phyloP scores from a whole-genome alignment of 805 yeast species.

The Candida pseudoglaebosa region DNA sequence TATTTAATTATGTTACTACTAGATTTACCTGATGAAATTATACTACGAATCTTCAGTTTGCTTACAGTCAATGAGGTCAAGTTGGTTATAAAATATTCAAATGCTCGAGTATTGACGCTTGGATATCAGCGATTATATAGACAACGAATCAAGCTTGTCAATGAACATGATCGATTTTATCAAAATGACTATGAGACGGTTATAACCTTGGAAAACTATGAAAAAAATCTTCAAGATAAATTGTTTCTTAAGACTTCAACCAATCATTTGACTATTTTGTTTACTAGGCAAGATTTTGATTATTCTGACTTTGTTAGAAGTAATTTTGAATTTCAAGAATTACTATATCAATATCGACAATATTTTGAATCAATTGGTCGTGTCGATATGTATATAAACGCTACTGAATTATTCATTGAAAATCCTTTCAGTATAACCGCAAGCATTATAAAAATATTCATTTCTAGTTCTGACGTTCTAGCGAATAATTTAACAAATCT shows the following conservation, averaged over 20 bases:
- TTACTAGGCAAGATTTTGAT: constrained; percentile 8
- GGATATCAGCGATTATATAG: constrained; percentile 8
- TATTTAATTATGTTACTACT: constrained; percentile 4
- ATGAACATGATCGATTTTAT: constrained; percentile 3
- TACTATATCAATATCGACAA: neutral
- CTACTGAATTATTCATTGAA: constrained; percentile 23
- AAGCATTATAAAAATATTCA: constrained; percentile 24
- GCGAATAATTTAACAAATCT: constrained; percentile 14
- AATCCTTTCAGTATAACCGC: constrained; percentile 30
- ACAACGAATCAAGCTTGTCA: constrained; percentile 7
- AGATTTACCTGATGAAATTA: constrained; percentile 18
- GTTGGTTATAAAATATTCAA: constrained; percentile 3
- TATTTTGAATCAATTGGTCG: constrained; percentile 12
- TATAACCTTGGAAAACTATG: neutral
- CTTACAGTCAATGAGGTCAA: constrained; percentile 14
- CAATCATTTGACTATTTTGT: constrained; percentile 4
- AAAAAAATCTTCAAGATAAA: neutral
- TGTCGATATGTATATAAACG: constrained; percentile 23
- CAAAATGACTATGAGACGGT: constrained; percentile 1
- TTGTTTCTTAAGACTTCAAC: constrained; percentile 5
- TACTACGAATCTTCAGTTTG: constrained; percentile 12
- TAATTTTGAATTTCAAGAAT: constrained; percentile 5
- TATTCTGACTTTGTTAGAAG: constrained; percentile 8
- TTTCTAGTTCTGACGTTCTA: constrained; percentile 17
- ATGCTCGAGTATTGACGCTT: neutral